phyloP scores from a whole-genome alignment of 768 basidiomycete species.

The Boletus sp. region DNA sequence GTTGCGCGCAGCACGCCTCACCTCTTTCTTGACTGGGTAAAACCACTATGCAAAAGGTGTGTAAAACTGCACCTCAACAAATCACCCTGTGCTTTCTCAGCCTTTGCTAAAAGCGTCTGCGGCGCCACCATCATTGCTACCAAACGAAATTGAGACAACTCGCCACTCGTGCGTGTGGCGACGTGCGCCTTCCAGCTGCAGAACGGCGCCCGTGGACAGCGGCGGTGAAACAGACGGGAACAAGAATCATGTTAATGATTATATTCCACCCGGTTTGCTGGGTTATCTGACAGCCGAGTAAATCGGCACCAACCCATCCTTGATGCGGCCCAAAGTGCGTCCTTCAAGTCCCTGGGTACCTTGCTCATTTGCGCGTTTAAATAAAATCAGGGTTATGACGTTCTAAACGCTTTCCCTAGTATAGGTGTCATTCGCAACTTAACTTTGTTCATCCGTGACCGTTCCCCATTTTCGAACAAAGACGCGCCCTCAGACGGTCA shows the following conservation, averaged over 20 bases:
- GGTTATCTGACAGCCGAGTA: conserved; percentile 8
- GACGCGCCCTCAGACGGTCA: conserved; percentile 11
- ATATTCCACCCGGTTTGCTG: not conserved
- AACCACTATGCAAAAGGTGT: conserved; percentile 11
- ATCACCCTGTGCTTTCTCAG: conserved; percentile 5
- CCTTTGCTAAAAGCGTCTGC: conserved; percentile 5
- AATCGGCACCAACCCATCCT: conserved; percentile 3
- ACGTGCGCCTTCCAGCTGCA: conserved; percentile 5
- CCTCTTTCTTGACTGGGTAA: conserved; percentile 11
- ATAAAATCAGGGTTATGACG: conserved; percentile 28
- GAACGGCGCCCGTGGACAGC: conserved; percentile 11
- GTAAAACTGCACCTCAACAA: conserved; percentile 6
- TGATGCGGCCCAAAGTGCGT: conserved; percentile 4
- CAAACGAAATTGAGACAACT: conserved; percentile 1
- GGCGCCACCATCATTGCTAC: conserved; percentile 11
- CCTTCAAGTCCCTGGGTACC: conserved; percentile 9
- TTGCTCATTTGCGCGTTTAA: conserved; percentile 10
- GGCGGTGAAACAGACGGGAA: conserved; percentile 4
- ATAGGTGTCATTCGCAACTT: conserved; percentile 16
- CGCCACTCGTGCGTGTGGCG: conserved; percentile 13
- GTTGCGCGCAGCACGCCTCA: conserved; percentile 15
- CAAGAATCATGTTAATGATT: conserved; percentile 4
- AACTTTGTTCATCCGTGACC: conserved; percentile 23
- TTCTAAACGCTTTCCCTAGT: conserved; percentile 11
- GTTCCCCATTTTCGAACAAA: conserved; percentile 7